Evolutionary conservation across 768 basidiomycete species (phyloP).

Genomic region (Panaeolus papilionaceus): DNA sequence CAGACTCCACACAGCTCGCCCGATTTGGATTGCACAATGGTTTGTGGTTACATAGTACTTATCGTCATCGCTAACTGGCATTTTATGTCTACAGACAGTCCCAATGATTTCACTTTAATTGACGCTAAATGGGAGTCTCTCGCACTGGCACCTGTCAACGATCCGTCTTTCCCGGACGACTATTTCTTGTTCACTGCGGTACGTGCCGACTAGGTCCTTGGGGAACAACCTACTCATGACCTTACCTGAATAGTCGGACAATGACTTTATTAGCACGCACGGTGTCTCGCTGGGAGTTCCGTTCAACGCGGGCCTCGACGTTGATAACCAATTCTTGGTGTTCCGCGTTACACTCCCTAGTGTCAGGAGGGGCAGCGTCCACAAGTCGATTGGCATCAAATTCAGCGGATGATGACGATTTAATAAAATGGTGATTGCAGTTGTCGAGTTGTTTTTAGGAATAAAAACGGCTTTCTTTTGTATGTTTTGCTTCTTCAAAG

Average conservation of each 20-base stretch:
- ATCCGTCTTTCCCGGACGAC: constrained; percentile 60
- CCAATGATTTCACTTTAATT: constrained; percentile 58
- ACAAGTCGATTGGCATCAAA: constrained; percentile 22
- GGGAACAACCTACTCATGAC: background rate
- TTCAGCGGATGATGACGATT: constrained; percentile 12
- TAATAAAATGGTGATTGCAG: too few species aligned
- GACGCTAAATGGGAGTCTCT: constrained; percentile 74
- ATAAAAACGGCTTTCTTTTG: too few species aligned
- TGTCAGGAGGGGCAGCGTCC: constrained; percentile 27
- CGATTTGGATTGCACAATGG: constrained; percentile 72
- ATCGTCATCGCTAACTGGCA: background rate
- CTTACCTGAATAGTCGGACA: constrained; percentile 51
- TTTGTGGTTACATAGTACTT: constrained; percentile 21
- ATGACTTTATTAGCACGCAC: constrained; percentile 64
- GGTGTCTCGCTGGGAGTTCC: constrained; percentile 57
- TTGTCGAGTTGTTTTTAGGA: too few species aligned
- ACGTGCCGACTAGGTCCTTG: constrained; percentile 29
- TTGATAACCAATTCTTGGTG: constrained; percentile 69
- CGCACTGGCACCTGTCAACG: constrained; percentile 59
- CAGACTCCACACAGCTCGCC: constrained; percentile 58
- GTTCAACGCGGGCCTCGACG: constrained; percentile 59
- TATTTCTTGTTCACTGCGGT: constrained; percentile 72
- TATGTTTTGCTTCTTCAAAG: too few species aligned
- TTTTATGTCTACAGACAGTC: constrained; percentile 42
- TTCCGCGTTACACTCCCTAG: constrained; percentile 64